Base-by-base conservation (phyloP, 129 eudicot genomes). In the Ambrosia artemisiifolia region DNA sequence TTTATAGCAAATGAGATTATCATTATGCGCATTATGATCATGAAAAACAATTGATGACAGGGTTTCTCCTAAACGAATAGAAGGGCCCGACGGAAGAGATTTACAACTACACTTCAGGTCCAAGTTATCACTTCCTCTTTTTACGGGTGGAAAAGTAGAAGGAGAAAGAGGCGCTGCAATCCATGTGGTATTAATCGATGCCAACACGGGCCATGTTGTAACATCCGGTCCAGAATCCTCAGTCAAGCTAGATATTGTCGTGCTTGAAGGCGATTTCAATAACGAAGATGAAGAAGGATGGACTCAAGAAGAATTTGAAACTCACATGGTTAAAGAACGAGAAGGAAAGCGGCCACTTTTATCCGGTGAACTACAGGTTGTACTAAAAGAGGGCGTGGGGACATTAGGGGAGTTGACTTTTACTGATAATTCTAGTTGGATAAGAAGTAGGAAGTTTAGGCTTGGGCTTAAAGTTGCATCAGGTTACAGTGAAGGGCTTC, bases 391-490 rank as follows among this genome's bases (percentile, higher is more conserved):
- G 82, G 99, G 99, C 54, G 92, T 95, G 0, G 99, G 99, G 70
- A 95, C 96, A 42, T 83, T 95, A 30, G 99, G 99, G 16, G 99
- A 95, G 68, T 81, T 95, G 74, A 86, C 92, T 17, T 95, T 95
- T 76, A 91, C 99, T 1, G 99, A 95, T 75, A 95, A 95, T 75
- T 95, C 99, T 53, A 95, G 99, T 76, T 95, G 99, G 99, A 95
- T 95, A 38, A 85, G 99, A 43, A 95, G 99, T 81, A 84, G 99
- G 81, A 90, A 91, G 73, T 95, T 95, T 81, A 88, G 99, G 64
- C 84, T 95, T 3, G 99, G 99, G 43, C 81, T 95, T 57, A 95
- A 83, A 70, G 97, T 88, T 65, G 85, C 91, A 20, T 82, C 96
- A 0, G 91, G 99, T 62, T 84, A 16, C 44, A 83, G 85, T 80